Base-by-base conservation (phyloP, 192 early-diverging fungal species). In the Gigaspora rosea region DNA sequence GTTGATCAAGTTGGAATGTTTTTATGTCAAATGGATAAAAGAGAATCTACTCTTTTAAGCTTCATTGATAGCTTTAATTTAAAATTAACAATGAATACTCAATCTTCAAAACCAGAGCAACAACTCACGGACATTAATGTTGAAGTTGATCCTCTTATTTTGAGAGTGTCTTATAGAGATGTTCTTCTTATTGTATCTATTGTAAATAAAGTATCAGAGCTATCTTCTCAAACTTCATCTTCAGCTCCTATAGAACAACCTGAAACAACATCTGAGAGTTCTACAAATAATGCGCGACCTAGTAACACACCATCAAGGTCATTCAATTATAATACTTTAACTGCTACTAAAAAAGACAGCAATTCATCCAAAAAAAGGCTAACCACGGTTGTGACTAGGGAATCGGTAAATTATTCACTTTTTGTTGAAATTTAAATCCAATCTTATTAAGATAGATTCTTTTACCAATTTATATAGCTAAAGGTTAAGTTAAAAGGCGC, bases 21-120 rank as follows among this genome's bases (percentile, higher is more conserved):
- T 49, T 85, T 99, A 15, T 98, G 96, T 86, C 88, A 88, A 11
- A 94, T 98, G 89, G 92, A 95, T 78, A 90, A 88, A 64, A 85
- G 93, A 12, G 85, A 90, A 9, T 91, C 93, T 50, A 94, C 96
- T 0, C 85, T 86, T 7, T 79, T 97, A 22, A 89, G 91, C 8
- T 94, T 98, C 58, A 94, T 99, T 78, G 93, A 98, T 75, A 93
- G 93, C 57, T 97, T 97, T 81, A 91, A 96, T 64, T 80, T 97
- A 16, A 90, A 91, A 5, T 70, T 95, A 27, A 88, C 90, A 0
- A 89, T 95, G 89, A 95, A 96, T 76, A 89, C 86, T 48, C 89
- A 90, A 12, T 85, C 85, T 10, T 82, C 89, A 5, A 85, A 83
- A 0, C 88, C 89, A 8, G 90, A 88, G 9, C 86, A 91, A 51